These are phyloP conservation scores for Cytospora piceicola DNA, from an alignment of 2,329 filamentous ascomycete genomes.

Conservation along the genomic window DNA sequence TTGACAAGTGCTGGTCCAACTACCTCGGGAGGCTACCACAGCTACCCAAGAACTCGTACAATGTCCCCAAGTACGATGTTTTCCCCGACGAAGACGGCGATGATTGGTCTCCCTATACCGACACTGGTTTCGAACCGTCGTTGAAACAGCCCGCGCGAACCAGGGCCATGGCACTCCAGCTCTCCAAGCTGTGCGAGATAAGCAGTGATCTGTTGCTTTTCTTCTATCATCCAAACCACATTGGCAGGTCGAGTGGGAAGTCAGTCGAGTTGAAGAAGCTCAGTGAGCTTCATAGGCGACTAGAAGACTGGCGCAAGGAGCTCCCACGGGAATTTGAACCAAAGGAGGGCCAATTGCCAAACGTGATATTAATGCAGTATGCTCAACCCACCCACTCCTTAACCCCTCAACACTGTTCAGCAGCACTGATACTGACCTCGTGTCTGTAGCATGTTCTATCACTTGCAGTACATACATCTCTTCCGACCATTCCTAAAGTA, in stretches of 20 bases:
- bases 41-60: conserved; percentile 77
- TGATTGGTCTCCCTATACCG: conserved; percentile 86
- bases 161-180: conserved; percentile 78
- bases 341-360: conserved; percentile 85
- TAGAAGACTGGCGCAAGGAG: conserved; percentile 87
- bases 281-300: conserved; percentile 84
- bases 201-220: conserved; percentile 86
- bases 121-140: conserved; percentile 74
- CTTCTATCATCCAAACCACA: conserved; percentile 84
- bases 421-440: background rate
- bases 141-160: conserved; percentile 81
- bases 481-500: conserved; percentile 97
- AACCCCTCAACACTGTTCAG: background rate
- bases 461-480: conserved; percentile 91
- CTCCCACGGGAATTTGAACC: conserved; percentile 86
- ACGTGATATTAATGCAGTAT: conserved; percentile 82
- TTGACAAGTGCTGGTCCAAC: conserved; percentile 99
- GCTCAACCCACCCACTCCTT: conserved; percentile 42
- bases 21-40: conserved; percentile 92
- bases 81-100: conserved; percentile 87
- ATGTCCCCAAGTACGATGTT: conserved; percentile 86
- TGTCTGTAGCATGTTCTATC: conserved; percentile 85
- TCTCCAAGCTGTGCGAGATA: conserved; percentile 86
- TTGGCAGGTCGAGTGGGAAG: conserved; percentile 69
- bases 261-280: conserved; percentile 88